Percentiles rank a stretch among this genome's conserved stretches.
Conservation (phyloP, 2,329 filamentous ascomycete species). For the Ceratocystis huliohia region DNA sequence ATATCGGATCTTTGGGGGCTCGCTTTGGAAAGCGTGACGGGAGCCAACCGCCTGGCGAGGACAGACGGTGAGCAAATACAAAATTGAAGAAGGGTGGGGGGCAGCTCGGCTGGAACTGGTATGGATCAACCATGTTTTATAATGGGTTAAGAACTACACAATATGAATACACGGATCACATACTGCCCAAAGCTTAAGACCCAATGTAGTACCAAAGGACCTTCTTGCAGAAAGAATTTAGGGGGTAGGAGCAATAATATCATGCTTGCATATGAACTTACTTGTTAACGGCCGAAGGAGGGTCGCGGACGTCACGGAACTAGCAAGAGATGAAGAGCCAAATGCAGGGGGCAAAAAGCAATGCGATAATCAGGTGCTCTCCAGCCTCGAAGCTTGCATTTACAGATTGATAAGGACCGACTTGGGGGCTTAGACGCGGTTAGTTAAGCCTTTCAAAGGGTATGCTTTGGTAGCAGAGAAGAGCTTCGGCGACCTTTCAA, state of each 20-base stretch:
- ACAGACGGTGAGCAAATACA: constrained; percentile 16
- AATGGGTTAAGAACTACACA: not conserved
- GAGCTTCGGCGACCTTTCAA: not conserved
- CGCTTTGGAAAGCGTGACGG: constrained; percentile 55
- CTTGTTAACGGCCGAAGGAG: not conserved
- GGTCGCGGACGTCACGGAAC: not conserved
- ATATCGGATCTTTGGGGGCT: constrained; percentile 63
- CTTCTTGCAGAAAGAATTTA: not conserved
- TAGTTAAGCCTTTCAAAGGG: too few relatives aligned
- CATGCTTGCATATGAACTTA: not conserved
- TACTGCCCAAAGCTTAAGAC: not conserved
- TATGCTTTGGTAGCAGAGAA: not conserved
- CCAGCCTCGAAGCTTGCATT: not conserved
- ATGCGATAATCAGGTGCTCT: not conserved
- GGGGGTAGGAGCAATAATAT: not conserved
- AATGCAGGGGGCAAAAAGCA: not conserved
- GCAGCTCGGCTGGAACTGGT: not conserved
- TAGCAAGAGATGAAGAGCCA: not conserved
- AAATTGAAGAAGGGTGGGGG: not conserved
- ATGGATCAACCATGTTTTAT: not conserved
- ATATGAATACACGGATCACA: not conserved
- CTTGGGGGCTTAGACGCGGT: too few relatives aligned
- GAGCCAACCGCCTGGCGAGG: constrained; percentile 26
- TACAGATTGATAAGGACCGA: constrained; percentile 1
- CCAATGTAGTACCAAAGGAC: not conserved